These are phyloP conservation scores for Stevia rebaudiana DNA, from an alignment of 140 eudicot genomes.

Conservation along the genomic window DNA sequence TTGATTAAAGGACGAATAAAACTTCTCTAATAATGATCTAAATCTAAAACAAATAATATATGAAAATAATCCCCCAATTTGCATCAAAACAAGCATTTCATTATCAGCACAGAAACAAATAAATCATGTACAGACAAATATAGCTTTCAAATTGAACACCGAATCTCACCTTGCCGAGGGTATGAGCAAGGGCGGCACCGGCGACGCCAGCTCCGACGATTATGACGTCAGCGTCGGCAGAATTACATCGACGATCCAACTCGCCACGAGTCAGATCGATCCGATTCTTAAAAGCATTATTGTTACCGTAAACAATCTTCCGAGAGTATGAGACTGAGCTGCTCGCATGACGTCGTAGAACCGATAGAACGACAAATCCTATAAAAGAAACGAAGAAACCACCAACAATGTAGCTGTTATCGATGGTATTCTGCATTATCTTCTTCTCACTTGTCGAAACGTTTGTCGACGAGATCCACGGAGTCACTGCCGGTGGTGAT, in stretches of 20 bases:
- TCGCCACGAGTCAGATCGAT: conserved; percentile 19
- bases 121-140: background rate
- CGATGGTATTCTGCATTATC: conserved; percentile 26
- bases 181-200: conserved; percentile 56
- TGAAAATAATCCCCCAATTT: background rate
- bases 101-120: background rate
- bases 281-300: background rate
- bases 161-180: conserved; percentile 47
- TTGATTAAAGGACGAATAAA: background rate
- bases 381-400: conserved; percentile 31
- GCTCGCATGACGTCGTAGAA: conserved; percentile 25
- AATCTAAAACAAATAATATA: background rate
- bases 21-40: background rate
- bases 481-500: background rate
- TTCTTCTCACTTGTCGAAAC: conserved; percentile 1
- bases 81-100: background rate
- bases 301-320: conserved; percentile 12
- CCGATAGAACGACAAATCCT: conserved; percentile 34
- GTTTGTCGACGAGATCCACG: background rate
- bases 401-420: conserved; percentile 35
- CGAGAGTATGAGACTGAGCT: conserved; percentile 2
- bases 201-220: conserved; percentile 60
- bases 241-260: conserved; percentile 2
- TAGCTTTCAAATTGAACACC: background rate
- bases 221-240: conserved; percentile 35